Evolutionary conservation across 805 yeast species (phyloP), one percentile per base, ranked within the genome.

Genomic region (Nakazawaea sp.): DNA sequence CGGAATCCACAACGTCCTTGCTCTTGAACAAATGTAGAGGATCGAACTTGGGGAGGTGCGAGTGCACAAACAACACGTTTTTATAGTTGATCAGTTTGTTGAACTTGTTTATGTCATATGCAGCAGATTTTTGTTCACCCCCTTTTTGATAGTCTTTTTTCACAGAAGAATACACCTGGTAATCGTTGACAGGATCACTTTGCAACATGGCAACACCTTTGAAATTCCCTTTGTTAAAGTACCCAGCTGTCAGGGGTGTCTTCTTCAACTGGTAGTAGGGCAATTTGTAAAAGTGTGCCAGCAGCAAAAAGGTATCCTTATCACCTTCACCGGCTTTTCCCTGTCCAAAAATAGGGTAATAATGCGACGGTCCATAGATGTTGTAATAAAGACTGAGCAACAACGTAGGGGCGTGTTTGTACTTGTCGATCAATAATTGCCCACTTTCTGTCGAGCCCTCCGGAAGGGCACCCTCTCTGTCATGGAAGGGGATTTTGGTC

Each of bases 131-230:
- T 8, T 9, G 10, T 7, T 30, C 32, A 7, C 15, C 5, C 13
- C 7, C 7, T 28, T 28, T 11, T 8, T 8, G 24, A 10, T 21
- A 21, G 17, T 15, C 10, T 3, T 28, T 23, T 21, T 43, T 42
- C 29, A 46, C 49, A 32, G 43, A 42, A 10, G 43, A 19, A 20
- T 44, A 40, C 20, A 42, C 19, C 8, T 48, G 17, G 30, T 34
- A 62, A 46, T 72, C 78, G 21, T 55, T 57, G 1, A 61, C 59
- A 0, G 80, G 78, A 44, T 72, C 73, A 45, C 58, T 68, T 44
- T 74, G 80, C 8, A 75, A 70, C 79, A 74, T 73, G 3, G 75
- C 79, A 16, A 73, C 71, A 4, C 80, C 80, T 8, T 56, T 51
- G 46, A 69, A 74, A 17, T 43, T 46, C 21, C 45, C 37, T 2